Evolutionary conservation across 2,329 filamentous ascomycete species (phyloP), one percentile per base, ranked within the genome.

Genomic region (Colletotrichum coccodes): DNA sequence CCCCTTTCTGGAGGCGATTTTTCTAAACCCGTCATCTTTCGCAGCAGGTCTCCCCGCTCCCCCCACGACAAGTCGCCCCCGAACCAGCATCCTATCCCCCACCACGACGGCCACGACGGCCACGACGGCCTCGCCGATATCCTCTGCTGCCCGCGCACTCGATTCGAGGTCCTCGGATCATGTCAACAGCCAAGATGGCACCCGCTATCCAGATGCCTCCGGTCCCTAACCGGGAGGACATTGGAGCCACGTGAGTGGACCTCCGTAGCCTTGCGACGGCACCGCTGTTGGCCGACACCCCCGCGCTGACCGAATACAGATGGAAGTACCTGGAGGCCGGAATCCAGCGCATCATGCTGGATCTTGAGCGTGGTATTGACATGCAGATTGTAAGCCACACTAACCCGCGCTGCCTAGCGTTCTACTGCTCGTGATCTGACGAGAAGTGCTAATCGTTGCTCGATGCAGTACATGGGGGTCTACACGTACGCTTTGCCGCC

Each of bases 271-370:
- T 63, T 36, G 63, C 50, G 57, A 58, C 36, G 28, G 38, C 63
- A 26, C 40, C 28, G 32, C 54, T 40, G 61, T 32, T 49, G 34
- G 49, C 47, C 42, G 34, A 50, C 60, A 60, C 42, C 62, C n/a
- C 66, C 66, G 62, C 62, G 66, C 70, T 71, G 70, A 71, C 70
- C 21, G 42, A 26, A 46, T 44, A 54, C 74, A 97, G 94, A 83
- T 99, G 96, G 96, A 85, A 87, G 67, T 98, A 97, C 80, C 87
- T 99, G 60, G 92, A 98, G 80, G 87, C 87, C 70, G 95, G 95
- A 72, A 94, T 99, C 73, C 90, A 94, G 72, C 93, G 92, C 79
- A 97, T 99, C 77, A 98, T 99, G 95, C 89, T 90, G 74, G 93
- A 97, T 77, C 87, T 98, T 32, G 93, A 95, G 76, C 92, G 94